Percentiles rank a stretch among this genome's conserved stretches.
phyloP scores from a whole-genome alignment of 202 grass and related monocot species.

The Setaria viridis region DNA sequence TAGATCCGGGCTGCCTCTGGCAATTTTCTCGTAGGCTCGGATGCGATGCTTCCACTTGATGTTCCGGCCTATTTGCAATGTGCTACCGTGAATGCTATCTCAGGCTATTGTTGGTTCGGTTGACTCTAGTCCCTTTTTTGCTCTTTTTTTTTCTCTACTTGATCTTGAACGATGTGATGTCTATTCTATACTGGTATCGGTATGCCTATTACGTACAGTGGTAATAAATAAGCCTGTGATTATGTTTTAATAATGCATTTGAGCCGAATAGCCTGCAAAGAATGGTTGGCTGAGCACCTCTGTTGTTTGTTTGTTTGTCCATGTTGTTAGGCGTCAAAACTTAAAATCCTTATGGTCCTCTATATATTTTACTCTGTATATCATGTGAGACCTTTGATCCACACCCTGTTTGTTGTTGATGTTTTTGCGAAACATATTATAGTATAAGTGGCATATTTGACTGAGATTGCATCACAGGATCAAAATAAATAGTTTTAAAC shows the following conservation, averaged over 20 bases:
- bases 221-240: too few relatives aligned
- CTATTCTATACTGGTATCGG: not conserved
- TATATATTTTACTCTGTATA: not conserved
- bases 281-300: not conserved
- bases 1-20: not conserved
- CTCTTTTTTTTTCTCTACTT: too few relatives aligned
- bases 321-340: not conserved
- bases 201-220: too few relatives aligned
- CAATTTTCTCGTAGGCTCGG: not conserved
- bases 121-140: not conserved
- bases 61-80: not conserved
- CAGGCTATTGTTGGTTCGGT: not conserved
- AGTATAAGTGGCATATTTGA: not conserved
- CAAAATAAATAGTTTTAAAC: not conserved
- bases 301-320: not conserved
- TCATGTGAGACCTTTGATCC: not conserved
- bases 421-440: not conserved
- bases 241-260: not conserved
- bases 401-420: not conserved
- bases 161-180: not conserved
- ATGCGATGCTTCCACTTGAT: not conserved
- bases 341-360: not conserved
- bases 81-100: not conserved
- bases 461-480: not conserved
- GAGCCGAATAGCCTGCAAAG: too few relatives aligned